phyloP scores from a whole-genome alignment of 2,329 filamentous ascomycete genomes.

The Sordariomycetes sp. region DNA sequence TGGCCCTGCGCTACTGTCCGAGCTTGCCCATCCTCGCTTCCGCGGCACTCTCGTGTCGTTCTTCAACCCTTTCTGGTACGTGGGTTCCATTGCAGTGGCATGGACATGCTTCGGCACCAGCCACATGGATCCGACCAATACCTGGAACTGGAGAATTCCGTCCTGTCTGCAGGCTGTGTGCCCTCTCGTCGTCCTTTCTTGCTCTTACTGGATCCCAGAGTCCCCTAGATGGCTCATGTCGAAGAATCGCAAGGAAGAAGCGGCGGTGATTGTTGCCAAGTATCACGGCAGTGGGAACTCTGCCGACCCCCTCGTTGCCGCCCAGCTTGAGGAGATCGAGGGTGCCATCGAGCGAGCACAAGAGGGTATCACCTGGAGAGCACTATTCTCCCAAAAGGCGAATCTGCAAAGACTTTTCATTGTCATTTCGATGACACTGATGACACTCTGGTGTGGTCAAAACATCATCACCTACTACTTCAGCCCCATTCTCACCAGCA shows the following conservation, averaged over 20 bases:
- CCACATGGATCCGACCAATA: slow-evolving; percentile 20
- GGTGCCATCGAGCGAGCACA: too few relatives aligned
- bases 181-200: slow-evolving; percentile 27
- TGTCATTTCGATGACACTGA: too few relatives aligned
- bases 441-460: too few relatives aligned
- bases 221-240: slow-evolving; percentile 29
- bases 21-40: slow-evolving; percentile 51
- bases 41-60: slow-evolving; percentile 44
- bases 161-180: slow-evolving; percentile 35
- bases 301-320: too few relatives aligned
- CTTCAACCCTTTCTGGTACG: slow-evolving; percentile 49
- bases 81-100: slow-evolving; percentile 40
- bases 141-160: slow-evolving; percentile 35
- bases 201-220: slow-evolving; percentile 35
- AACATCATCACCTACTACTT: too few relatives aligned
- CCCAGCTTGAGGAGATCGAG: too few relatives aligned
- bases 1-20: slow-evolving; percentile 48
- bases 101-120: slow-evolving; percentile 41
- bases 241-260: slow-evolving; percentile 28
- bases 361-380: too few relatives aligned
- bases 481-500: too few relatives aligned
- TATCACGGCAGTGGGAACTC: slow-evolving; percentile 39
- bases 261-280: slow-evolving; percentile 33
- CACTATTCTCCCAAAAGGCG: too few relatives aligned
- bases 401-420: too few relatives aligned